Percentiles rank a stretch among this genome's conserved stretches.
These are phyloP conservation scores for Globisporangium alternatum DNA, from an alignment of 352 stramenopile species.

Conservation along the genomic window DNA sequence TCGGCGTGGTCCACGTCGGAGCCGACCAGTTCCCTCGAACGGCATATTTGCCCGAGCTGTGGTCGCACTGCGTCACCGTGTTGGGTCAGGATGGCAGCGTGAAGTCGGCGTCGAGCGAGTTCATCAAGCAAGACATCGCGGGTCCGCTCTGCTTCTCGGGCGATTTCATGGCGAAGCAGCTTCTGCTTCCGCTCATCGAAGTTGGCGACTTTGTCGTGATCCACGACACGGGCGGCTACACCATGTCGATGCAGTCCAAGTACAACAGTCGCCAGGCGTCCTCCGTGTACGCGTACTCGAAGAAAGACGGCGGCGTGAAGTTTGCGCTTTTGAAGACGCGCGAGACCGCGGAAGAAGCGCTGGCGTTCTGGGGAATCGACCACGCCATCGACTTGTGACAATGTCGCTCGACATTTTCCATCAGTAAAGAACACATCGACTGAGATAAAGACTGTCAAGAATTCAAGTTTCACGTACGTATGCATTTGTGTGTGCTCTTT, in stretches of 20 bases:
- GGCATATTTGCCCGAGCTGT: constrained; percentile 81
- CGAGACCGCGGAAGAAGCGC: constrained; percentile 62
- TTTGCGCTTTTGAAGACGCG: constrained; percentile 66
- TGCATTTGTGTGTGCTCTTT: constrained; percentile 5
- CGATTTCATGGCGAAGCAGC: constrained; percentile 84
- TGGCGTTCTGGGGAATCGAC: constrained; percentile 71
- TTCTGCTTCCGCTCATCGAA: constrained; percentile 67
- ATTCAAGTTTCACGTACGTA: not conserved
- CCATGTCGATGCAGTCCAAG: constrained; percentile 85
- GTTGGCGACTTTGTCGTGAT: constrained; percentile 80
- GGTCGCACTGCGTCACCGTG: constrained; percentile 82
- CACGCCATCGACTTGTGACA: constrained; percentile 30
- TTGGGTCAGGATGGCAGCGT: constrained; percentile 44
- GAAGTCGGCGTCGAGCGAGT: constrained; percentile 34
- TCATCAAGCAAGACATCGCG: constrained; percentile 81
- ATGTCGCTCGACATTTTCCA: not conserved
- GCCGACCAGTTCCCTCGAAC: constrained; percentile 89
- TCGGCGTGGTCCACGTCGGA: constrained; percentile 87
- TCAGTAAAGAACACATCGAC: not conserved
- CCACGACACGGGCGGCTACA: constrained; percentile 88
- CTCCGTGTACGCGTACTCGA: constrained; percentile 59
- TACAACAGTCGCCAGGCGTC: constrained; percentile 85
- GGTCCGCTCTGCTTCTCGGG: constrained; percentile 92
- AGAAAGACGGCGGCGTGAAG: constrained; percentile 21
- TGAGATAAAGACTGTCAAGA: not conserved